phyloP scores from a whole-genome alignment of 306 rosid species.

The Sindora glabra region DNA sequence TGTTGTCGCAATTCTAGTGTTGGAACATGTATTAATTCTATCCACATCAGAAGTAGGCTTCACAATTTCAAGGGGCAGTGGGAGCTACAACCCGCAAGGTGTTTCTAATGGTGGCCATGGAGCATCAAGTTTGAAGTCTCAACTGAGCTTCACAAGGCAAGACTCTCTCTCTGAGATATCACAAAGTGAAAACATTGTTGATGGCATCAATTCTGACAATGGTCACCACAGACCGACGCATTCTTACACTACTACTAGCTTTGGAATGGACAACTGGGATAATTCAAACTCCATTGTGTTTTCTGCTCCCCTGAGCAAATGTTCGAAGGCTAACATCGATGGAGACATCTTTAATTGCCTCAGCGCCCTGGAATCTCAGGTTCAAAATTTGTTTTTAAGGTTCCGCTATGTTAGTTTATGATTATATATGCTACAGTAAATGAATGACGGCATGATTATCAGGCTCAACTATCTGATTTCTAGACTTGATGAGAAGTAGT shows the following conservation, averaged over 20 bases:
- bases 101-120: constrained; percentile 33
- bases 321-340: constrained; percentile 50
- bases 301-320: constrained; percentile 45
- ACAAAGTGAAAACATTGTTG: constrained; percentile 34
- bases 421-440: no score
- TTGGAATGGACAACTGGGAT: constrained; percentile 63
- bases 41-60: constrained; percentile 44
- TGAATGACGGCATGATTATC: no score
- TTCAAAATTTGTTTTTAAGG: constrained; percentile 8
- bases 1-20: background rate
- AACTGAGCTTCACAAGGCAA: constrained; percentile 75
- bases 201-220: constrained; percentile 31
- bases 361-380: constrained; percentile 69
- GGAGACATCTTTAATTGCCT: constrained; percentile 50
- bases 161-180: constrained; percentile 73
- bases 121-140: constrained; percentile 54
- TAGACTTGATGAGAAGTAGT: no score
- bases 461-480: no score
- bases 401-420: no score
- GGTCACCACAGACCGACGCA: constrained; percentile 26
- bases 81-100: constrained; percentile 47
- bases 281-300: constrained; percentile 58
- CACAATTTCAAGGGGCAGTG: constrained; percentile 61
- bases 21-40: background rate
- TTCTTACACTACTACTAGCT: constrained; percentile 33